Conservation (phyloP, 2,329 filamentous ascomycete species). For the Blastomyces gilchristii region DNA sequence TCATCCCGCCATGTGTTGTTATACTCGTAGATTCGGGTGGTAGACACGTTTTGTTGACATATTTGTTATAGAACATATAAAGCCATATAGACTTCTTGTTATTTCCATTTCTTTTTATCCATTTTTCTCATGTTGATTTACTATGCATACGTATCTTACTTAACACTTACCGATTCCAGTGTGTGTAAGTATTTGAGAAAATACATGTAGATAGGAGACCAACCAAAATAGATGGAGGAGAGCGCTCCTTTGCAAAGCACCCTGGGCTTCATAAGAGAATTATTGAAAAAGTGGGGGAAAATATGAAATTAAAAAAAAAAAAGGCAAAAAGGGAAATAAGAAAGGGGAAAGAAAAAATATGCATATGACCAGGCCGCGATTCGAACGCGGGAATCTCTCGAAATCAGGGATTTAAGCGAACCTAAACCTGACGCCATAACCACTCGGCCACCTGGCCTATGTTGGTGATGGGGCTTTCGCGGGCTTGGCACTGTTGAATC, state of each 20-base stretch:
- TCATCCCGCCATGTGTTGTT: not conserved
- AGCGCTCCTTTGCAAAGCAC: too few species aligned
- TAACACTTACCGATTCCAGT: too few species aligned
- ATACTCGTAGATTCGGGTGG: not conserved
- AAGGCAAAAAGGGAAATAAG: not conserved
- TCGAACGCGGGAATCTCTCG: conserved; percentile 9
- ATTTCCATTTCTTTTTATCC: not conserved
- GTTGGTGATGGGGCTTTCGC: not conserved
- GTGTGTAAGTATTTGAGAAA: too few species aligned
- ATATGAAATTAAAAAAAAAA: too few species aligned
- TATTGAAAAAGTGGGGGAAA: too few species aligned
- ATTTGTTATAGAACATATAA: not conserved
- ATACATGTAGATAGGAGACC: too few species aligned
- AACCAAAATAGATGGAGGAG: too few species aligned
- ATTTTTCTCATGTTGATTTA: not conserved
- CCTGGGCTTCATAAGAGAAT: not conserved
- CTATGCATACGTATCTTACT: too few species aligned
- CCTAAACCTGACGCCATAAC: conserved; percentile 10
- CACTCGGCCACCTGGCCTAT: conserved; percentile 10
- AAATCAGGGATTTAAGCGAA: conserved; percentile 9
- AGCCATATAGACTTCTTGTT: not conserved
- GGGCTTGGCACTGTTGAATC: not conserved
- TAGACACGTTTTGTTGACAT: not conserved
- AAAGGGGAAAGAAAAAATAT: not conserved
- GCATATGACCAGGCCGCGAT: conserved; percentile 6